Percentiles rank a stretch among this genome's conserved stretches.
Evolutionary conservation across 2,329 filamentous ascomycete species (phyloP).

Genomic region (Amauroascus niger): DNA sequence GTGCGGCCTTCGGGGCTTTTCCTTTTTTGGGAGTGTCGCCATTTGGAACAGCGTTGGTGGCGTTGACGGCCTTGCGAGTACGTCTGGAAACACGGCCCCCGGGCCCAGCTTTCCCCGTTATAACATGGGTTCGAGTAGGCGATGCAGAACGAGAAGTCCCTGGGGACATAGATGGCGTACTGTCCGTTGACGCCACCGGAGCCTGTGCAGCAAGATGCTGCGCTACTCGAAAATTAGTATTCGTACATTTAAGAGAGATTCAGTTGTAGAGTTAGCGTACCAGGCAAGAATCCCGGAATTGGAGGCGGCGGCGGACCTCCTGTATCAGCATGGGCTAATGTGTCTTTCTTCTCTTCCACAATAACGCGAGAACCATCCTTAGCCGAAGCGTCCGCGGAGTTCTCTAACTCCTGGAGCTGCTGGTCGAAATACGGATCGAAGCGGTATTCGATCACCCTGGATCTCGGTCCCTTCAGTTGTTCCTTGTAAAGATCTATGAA

Average conservation of each 20-base stretch:
- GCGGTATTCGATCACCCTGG: constrained; percentile 66
- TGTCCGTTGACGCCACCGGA: constrained; percentile 51
- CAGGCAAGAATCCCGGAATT: constrained; percentile 44
- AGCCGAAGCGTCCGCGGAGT: constrained; percentile 28
- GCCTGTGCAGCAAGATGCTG: constrained; percentile 38
- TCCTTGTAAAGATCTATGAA: constrained; percentile 86
- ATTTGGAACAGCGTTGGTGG: constrained; percentile 51
- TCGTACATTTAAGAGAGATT: neutral
- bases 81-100: constrained; percentile 69
- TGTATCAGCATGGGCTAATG: constrained; percentile 40
- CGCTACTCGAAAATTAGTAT: constrained; percentile 27
- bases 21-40: constrained; percentile 62
- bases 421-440: constrained; percentile 95
- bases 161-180: constrained; percentile 60
- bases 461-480: constrained; percentile 71
- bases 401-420: constrained; percentile 66
- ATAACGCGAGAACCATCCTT: constrained; percentile 39
- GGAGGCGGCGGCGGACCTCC: constrained; percentile 44
- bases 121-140: constrained; percentile 50
- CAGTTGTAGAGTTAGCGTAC: constrained; percentile 21
- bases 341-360: constrained; percentile 38
- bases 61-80: constrained; percentile 58
- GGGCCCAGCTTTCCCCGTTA: constrained; percentile 49
- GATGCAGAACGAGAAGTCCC: constrained; percentile 71
- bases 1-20: constrained; percentile 43